Evolutionary conservation across 345 rosid species (phyloP).

Genomic region (Carallia brachiata): DNA sequence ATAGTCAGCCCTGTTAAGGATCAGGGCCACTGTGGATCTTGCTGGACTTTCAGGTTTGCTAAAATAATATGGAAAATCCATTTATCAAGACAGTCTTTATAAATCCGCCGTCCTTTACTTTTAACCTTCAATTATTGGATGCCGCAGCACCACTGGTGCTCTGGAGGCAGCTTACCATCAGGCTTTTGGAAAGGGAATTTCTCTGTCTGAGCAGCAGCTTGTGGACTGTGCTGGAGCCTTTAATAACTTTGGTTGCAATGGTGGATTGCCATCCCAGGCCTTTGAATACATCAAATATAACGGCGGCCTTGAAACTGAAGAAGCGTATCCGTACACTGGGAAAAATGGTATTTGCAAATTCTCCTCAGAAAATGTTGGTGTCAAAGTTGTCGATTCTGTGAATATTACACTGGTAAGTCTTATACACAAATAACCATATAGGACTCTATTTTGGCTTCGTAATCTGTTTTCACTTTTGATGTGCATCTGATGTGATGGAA

Average conservation of each 20-base stretch:
- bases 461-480: too few species aligned
- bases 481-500: too few species aligned
- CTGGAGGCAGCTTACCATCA: slow-evolving; percentile 98
- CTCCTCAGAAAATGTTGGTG: slow-evolving; percentile 72
- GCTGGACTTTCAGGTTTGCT: slow-evolving; percentile 98
- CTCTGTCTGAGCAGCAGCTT: slow-evolving; percentile 95
- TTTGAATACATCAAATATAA: slow-evolving; percentile 87
- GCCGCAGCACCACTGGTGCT: slow-evolving; percentile 84
- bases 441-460: too few species aligned
- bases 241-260: slow-evolving; percentile 83
- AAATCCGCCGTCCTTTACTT: not conserved
- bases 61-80: not conserved
- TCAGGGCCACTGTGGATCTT: slow-evolving; percentile 94
- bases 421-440: too few species aligned
- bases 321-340: slow-evolving; percentile 78
- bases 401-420: slow-evolving; percentile 80
- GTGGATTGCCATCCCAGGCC: slow-evolving; percentile 98
- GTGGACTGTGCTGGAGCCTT: slow-evolving; percentile 95
- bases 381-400: slow-evolving; percentile 61
- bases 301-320: slow-evolving; percentile 94
- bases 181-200: slow-evolving; percentile 75
- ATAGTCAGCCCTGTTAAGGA: slow-evolving; percentile 89
- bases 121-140: slow-evolving; percentile 1
- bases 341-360: slow-evolving; percentile 65
- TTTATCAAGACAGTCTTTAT: not conserved